These are phyloP conservation scores for Debaryomycetaceae sp. DNA, from an alignment of 1,139 yeast genomes.

Conservation along the genomic window DNA sequence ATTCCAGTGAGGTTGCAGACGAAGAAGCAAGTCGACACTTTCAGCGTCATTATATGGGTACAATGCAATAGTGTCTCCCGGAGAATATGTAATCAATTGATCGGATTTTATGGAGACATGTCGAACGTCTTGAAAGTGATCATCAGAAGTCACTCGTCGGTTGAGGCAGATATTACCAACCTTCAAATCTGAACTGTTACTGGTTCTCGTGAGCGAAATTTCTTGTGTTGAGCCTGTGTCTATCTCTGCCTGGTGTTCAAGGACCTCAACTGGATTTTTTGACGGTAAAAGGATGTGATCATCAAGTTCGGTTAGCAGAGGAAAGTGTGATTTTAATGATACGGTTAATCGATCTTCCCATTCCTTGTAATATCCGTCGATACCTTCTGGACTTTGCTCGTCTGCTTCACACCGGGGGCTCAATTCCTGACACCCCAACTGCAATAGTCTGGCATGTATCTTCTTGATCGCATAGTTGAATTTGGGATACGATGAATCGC, in stretches of 20 bases:
- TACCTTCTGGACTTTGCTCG: constrained; percentile 76
- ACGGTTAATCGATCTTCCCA: constrained; percentile 61
- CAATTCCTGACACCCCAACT: constrained; percentile 77
- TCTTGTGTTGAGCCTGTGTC: constrained; percentile 4
- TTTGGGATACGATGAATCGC: constrained; percentile 90
- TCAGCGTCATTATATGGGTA: constrained; percentile 69
- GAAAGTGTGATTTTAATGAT: constrained; percentile 36
- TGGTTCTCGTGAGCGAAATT: constrained; percentile 21
- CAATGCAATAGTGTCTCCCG: constrained; percentile 80
- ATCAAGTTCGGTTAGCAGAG: constrained; percentile 33
- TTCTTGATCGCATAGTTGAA: constrained; percentile 85
- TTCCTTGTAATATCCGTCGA: constrained; percentile 71
- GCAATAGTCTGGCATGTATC: constrained; percentile 70
- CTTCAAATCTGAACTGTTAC: constrained; percentile 6
- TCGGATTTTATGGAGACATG: constrained; percentile 45
- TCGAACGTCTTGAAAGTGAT: constrained; percentile 91
- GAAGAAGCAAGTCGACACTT: constrained; percentile 63
- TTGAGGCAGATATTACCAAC: constrained; percentile 48
- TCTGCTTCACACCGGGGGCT: constrained; percentile 84
- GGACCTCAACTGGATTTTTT: constrained; percentile 25
- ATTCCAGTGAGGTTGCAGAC: constrained; percentile 69
- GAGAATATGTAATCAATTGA: constrained; percentile 39
- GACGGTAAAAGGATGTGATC: constrained; percentile 45
- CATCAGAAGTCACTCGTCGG: constrained; percentile 56
- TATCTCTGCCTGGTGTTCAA: constrained; percentile 19